Percentiles rank a stretch among this genome's conserved stretches.
phyloP scores from a whole-genome alignment of 495 filamentous ascomycete genomes.

The Podospora pseudoanserina region DNA sequence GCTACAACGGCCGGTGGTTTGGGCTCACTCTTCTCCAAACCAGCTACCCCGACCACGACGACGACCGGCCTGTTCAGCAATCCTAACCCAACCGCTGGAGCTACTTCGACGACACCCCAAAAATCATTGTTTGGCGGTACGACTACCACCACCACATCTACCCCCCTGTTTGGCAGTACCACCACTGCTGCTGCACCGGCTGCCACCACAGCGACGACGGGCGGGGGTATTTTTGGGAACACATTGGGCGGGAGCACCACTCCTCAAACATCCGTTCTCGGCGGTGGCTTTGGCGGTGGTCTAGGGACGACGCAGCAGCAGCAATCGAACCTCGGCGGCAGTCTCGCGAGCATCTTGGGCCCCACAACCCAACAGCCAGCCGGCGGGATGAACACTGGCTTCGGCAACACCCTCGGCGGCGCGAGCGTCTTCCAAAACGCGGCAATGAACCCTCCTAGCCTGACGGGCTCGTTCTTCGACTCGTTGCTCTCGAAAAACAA shows the following conservation, averaged over 20 bases:
- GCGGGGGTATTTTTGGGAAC: constrained; percentile 3
- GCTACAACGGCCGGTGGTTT: neutral
- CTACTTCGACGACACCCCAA: constrained; percentile 20
- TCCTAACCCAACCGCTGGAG: too few relatives aligned
- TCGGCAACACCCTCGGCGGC: neutral
- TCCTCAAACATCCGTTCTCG: neutral
- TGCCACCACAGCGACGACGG: neutral
- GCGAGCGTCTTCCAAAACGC: neutral
- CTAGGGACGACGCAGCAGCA: constrained; percentile 5
- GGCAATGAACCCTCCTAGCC: constrained; percentile 13
- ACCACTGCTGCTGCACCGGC: neutral
- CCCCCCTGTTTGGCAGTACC: constrained; percentile 17
- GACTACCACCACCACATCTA: constrained; percentile 8
- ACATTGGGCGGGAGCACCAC: constrained; percentile 7
- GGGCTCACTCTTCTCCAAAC: constrained; percentile 21
- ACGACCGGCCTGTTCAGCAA: neutral
- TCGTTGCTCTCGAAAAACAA: constrained; percentile 75
- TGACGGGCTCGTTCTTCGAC: constrained; percentile 72
- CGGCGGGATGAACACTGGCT: neutral
- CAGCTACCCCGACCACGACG: neutral
- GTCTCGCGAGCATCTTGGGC: neutral
- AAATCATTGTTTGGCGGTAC: constrained; percentile 25
- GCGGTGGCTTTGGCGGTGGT: constrained; percentile 2
- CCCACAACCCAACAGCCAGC: neutral
- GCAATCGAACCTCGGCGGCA: constrained; percentile 7